Percentiles rank a stretch among this genome's conserved stretches.
phyloP scores from a whole-genome alignment of 116 monocot species.

The Iris pallida region DNA sequence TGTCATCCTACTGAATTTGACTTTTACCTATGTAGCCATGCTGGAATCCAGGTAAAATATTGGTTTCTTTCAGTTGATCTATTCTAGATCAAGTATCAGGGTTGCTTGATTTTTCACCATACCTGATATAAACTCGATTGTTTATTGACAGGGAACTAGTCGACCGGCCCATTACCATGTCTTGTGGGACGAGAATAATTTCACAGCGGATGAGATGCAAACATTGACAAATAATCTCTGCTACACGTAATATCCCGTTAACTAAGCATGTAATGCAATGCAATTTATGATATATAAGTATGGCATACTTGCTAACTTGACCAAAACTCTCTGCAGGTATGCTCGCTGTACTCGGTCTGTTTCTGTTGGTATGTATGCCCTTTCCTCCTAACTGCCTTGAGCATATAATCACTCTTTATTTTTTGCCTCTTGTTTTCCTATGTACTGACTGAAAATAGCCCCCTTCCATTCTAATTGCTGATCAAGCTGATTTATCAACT shows the following conservation, averaged over 20 bases:
- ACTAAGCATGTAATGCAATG: too few species aligned
- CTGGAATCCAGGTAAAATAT: slow-evolving; percentile 41
- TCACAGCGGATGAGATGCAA: slow-evolving; percentile 76
- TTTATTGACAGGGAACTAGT: slow-evolving; percentile 52
- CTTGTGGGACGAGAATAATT: slow-evolving; percentile 79
- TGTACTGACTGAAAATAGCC: too few species aligned
- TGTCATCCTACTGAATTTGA: slow-evolving; percentile 53
- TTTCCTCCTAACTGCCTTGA: background rate
- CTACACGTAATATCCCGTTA: slow-evolving; percentile 53
- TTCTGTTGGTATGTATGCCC: slow-evolving; percentile 54
- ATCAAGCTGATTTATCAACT: too few species aligned
- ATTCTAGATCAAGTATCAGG: background rate
- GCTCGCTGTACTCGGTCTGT: slow-evolving; percentile 85
- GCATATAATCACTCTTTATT: too few species aligned
- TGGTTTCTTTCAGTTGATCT: background rate
- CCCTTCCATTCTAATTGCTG: too few species aligned
- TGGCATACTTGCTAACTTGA: background rate
- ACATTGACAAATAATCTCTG: slow-evolving; percentile 81
- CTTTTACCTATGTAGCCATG: slow-evolving; percentile 46
- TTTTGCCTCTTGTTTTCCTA: too few species aligned
- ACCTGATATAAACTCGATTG: background rate
- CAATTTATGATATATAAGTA: too few species aligned
- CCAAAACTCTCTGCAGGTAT: slow-evolving; percentile 37
- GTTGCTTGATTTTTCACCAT: background rate
- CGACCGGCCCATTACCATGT: slow-evolving; percentile 89